Evolutionary conservation across 2,329 filamentous ascomycete genomes (phyloP).

Genomic region (Sporothrix dimorphospora): DNA sequence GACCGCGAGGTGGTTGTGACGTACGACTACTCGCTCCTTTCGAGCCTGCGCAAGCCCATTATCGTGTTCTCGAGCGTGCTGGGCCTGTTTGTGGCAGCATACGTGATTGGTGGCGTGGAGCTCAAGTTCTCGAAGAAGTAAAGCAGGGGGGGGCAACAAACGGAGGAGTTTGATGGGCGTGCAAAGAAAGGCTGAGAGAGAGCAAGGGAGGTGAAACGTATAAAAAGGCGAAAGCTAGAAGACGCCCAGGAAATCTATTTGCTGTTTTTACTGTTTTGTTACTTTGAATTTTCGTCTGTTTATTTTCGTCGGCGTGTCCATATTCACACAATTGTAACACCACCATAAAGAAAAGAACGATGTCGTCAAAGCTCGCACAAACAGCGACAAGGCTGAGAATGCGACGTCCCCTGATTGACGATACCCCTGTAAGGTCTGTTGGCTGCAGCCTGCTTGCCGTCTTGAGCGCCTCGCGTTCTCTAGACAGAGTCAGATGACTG

Average conservation of each 20-base stretch:
- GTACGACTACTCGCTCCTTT: constrained; percentile 79
- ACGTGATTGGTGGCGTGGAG: constrained; percentile 76
- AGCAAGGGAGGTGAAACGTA: neutral
- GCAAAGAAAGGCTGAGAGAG: neutral
- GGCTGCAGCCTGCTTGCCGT: neutral
- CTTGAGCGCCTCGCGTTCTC: neutral
- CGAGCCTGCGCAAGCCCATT: constrained; percentile 82
- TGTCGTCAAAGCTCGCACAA: neutral
- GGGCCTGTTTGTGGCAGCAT: constrained; percentile 73
- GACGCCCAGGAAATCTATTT: constrained; percentile 19
- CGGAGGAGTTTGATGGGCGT: neutral
- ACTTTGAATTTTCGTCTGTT: neutral
- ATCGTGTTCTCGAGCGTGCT: constrained; percentile 76
- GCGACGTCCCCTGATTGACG: neutral
- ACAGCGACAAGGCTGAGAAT: neutral
- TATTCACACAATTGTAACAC: neutral
- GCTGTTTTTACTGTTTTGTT: neutral
- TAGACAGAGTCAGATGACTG: neutral
- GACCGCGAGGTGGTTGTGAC: constrained; percentile 82
- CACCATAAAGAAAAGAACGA: neutral
- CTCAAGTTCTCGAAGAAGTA: constrained; percentile 66
- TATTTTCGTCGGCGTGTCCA: neutral
- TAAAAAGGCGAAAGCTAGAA: constrained; percentile 2
- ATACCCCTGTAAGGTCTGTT: neutral
- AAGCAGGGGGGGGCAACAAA: neutral